Conservation (phyloP, 805 yeast genomes). For the Scheffersomyces amazonensis region DNA sequence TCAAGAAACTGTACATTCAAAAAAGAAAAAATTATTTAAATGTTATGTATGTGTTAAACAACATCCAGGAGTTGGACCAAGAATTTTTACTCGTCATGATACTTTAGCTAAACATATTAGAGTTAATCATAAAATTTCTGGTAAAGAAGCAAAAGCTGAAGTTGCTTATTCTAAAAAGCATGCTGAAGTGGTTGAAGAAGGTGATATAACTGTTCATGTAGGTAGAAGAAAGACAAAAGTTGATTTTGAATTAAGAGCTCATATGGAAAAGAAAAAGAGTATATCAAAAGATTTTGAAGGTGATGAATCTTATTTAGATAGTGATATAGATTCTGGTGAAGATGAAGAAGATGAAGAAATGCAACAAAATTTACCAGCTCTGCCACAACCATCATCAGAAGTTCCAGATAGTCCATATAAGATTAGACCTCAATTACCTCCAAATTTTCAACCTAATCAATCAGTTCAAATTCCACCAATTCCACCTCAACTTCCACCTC, state of each 20-base stretch:
- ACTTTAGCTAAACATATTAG: constrained; percentile 87
- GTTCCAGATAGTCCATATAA: neutral
- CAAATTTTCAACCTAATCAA: neutral
- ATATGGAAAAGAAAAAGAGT: constrained; percentile 35
- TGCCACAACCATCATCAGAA: no score
- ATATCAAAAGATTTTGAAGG: constrained; percentile 12
- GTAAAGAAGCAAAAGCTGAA: constrained; percentile 46
- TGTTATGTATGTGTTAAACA: constrained; percentile 84
- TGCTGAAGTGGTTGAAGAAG: constrained; percentile 48
- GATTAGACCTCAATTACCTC: neutral
- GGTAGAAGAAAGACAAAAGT: constrained; percentile 45
- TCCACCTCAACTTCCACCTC: no score
- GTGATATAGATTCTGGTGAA: constrained; percentile 13
- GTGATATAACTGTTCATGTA: constrained; percentile 45
- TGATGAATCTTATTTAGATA: constrained; percentile 4
- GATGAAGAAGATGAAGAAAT: constrained; percentile 6
- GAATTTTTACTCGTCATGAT: constrained; percentile 91
- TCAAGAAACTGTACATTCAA: constrained; percentile 94
- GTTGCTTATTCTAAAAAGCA: constrained; percentile 44
- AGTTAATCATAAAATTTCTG: constrained; percentile 44
- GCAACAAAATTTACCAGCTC: neutral
- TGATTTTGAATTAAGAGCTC: constrained; percentile 43
- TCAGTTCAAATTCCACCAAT: neutral
- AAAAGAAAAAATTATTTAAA: constrained; percentile 77
- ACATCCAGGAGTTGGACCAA: constrained; percentile 51